Conservation (phyloP, 2,329 filamentous ascomycete species). For the Aspergillus clavatus region DNA sequence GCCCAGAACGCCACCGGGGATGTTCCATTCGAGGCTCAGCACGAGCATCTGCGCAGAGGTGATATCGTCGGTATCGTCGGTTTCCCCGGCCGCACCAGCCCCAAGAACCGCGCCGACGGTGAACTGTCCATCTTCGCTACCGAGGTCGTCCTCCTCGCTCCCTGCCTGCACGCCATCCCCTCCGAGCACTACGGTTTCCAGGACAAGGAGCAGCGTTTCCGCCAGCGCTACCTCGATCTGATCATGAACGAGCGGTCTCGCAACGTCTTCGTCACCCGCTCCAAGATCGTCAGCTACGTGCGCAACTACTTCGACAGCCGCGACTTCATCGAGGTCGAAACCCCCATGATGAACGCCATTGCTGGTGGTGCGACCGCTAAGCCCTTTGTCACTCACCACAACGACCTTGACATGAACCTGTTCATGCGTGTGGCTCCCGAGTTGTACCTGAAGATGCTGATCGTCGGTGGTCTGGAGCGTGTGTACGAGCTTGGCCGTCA, state of each 20-base stretch:
- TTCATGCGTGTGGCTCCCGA: constrained; percentile 94
- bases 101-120: constrained; percentile 82
- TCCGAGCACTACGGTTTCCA: constrained; percentile 87
- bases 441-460: constrained; percentile 91
- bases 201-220: constrained; percentile 88
- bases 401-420: constrained; percentile 90
- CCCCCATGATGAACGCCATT: constrained; percentile 94
- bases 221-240: constrained; percentile 89
- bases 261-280: constrained; percentile 76
- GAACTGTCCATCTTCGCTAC: constrained; percentile 91
- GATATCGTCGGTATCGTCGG: constrained; percentile 89
- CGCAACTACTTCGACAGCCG: constrained; percentile 81
- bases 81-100: constrained; percentile 77
- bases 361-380: constrained; percentile 92
- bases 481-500: constrained; percentile 95
- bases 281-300: constrained; percentile 84
- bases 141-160: constrained; percentile 78
- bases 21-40: constrained; percentile 76
- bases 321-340: constrained; percentile 92
- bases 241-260: constrained; percentile 92
- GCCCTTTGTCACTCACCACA: constrained; percentile 93
- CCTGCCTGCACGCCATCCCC: constrained; percentile 86
- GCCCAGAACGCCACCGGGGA: constrained; percentile 68
- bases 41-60: constrained; percentile 81
- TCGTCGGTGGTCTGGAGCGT: constrained; percentile 88